A percentile compares a stretch with the other conserved stretches of the same genome.
phyloP scores from a whole-genome alignment of 2,329 filamentous ascomycete genomes.

The Lasiodiplodia sp. region DNA sequence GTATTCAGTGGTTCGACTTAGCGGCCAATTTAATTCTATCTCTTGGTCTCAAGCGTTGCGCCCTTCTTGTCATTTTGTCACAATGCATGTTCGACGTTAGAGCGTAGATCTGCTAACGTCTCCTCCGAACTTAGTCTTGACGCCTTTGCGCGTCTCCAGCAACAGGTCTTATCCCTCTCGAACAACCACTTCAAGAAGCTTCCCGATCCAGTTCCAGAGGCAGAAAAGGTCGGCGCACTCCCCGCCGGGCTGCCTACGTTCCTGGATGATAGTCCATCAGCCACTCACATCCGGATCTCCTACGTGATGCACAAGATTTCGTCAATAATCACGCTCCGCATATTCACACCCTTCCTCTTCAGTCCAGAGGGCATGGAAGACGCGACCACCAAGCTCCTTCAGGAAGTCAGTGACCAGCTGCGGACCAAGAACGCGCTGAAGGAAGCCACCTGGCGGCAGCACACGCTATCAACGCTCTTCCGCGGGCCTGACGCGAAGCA shows the following conservation, averaged over 20 bases:
- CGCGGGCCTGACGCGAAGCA: slow-evolving; percentile 64
- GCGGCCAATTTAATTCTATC: slow-evolving; percentile 18
- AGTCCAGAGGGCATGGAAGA: slow-evolving; percentile 54
- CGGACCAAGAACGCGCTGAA: slow-evolving; percentile 63
- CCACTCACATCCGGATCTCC: slow-evolving; percentile 60
- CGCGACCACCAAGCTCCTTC: slow-evolving; percentile 49
- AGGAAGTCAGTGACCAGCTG: slow-evolving; percentile 63
- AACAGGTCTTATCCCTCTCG: slow-evolving; percentile 60
- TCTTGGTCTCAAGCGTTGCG: not conserved
- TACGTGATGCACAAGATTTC: slow-evolving; percentile 65
- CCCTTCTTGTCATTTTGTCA: not conserved
- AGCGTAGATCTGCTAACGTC: slow-evolving; percentile 4
- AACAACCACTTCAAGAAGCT: slow-evolving; percentile 61
- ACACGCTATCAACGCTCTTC: slow-evolving; percentile 65
- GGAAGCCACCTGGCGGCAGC: slow-evolving; percentile 65
- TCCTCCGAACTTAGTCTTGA: slow-evolving; percentile 50
- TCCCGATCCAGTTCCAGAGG: slow-evolving; percentile 55
- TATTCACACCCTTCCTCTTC: slow-evolving; percentile 66
- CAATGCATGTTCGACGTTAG: not conserved
- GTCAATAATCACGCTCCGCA: slow-evolving; percentile 62
- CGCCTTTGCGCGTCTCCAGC: slow-evolving; percentile 59
- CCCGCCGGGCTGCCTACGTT: slow-evolving; percentile 62
- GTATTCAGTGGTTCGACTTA: slow-evolving; percentile 7
- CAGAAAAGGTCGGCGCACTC: slow-evolving; percentile 59
- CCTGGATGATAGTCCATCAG: slow-evolving; percentile 59